Conservation (phyloP, 345 rosid species). For the Arabidopsis thaliana region DNA sequence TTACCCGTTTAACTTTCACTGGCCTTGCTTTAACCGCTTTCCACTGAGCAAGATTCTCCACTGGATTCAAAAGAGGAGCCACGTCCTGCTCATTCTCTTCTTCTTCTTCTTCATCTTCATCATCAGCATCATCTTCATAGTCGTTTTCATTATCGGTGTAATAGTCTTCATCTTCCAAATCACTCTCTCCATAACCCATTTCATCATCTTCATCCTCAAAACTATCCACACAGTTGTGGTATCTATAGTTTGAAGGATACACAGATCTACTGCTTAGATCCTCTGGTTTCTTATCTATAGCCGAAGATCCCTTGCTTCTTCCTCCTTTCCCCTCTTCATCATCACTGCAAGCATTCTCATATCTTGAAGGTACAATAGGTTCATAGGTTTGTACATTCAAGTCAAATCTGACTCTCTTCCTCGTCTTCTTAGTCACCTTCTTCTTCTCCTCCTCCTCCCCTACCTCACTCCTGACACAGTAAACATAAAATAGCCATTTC, state of each 20-base stretch:
- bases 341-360: constrained; percentile 46
- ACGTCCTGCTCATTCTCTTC: constrained; percentile 43
- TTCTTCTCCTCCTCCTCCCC: constrained; percentile 44
- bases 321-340: constrained; percentile 46
- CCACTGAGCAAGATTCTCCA: constrained; percentile 83
- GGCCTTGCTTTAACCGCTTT: constrained; percentile 77
- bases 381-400: constrained; percentile 82
- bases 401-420: constrained; percentile 86
- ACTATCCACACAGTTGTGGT: constrained; percentile 62
- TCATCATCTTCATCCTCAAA: constrained; percentile 73
- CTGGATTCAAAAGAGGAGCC: constrained; percentile 75
- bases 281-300: constrained; percentile 25
- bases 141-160: constrained; percentile 40
- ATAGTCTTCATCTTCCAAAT: constrained; percentile 55
- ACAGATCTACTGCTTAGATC: constrained; percentile 36
- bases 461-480: constrained; percentile 18
- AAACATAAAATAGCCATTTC: constrained; percentile 3
- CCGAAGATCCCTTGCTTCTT: constrained; percentile 27
- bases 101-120: constrained; percentile 36
- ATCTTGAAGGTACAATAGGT: constrained; percentile 50
- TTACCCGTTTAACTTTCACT: constrained; percentile 42
- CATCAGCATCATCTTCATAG: constrained; percentile 47
- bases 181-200: constrained; percentile 58
- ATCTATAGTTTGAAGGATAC: constrained; percentile 63
- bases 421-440: constrained; percentile 51